Evolutionary conservation across 2,329 filamentous ascomycete species (phyloP).

Genomic region (Xylaria multiplex): DNA sequence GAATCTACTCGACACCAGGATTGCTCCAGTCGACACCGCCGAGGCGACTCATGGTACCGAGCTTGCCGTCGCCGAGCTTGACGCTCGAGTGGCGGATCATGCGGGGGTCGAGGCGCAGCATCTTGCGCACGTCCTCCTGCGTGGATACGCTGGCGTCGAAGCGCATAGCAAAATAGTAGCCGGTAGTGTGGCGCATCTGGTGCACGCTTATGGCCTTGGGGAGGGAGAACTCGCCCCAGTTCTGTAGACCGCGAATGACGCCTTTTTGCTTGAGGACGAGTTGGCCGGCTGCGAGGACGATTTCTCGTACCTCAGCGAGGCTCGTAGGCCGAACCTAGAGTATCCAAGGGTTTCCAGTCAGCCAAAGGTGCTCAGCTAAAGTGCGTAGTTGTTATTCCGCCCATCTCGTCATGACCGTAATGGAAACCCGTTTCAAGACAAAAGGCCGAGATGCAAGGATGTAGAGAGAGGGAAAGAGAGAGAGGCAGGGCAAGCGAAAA

Average conservation of each 20-base stretch:
- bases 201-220: slow-evolving; percentile 82
- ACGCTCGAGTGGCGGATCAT: slow-evolving; percentile 90
- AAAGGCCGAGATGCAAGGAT: too few relatives aligned
- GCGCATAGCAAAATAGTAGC: slow-evolving; percentile 98
- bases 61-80: slow-evolving; percentile 76
- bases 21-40: slow-evolving; percentile 60
- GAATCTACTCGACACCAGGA: slow-evolving; percentile 16
- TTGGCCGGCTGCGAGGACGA: slow-evolving; percentile 84
- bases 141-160: slow-evolving; percentile 82
- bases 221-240: slow-evolving; percentile 94
- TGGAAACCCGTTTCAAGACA: too few relatives aligned
- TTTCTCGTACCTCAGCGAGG: slow-evolving; percentile 95
- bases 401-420: slow-evolving; percentile 24
- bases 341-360: neutral
- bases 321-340: slow-evolving; percentile 88
- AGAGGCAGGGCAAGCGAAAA: neutral
- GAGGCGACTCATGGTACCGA: slow-evolving; percentile 62
- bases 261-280: slow-evolving; percentile 85
- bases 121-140: slow-evolving; percentile 79
- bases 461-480: neutral
- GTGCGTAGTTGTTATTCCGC: too few relatives aligned
- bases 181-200: slow-evolving; percentile 83
- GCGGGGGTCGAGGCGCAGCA: slow-evolving; percentile 84
- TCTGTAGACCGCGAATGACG: slow-evolving; percentile 89
- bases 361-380: neutral